Base-by-base conservation (phyloP, 495 filamentous ascomycete species). In the Alectoria sarmentosa region DNA sequence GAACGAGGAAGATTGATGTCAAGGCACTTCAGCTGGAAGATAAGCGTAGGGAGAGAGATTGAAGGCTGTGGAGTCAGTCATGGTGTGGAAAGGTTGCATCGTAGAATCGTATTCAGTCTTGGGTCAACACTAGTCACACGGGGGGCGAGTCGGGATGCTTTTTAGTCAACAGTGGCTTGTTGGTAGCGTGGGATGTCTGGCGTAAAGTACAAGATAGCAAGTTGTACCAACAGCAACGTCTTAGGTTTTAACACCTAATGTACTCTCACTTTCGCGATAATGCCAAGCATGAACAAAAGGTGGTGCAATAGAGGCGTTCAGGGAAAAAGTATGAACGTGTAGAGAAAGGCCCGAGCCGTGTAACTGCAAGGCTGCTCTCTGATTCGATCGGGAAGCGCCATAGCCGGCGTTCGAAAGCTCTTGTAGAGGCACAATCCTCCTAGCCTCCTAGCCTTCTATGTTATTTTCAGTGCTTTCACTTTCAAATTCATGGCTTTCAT, bases 341-440 rank as follows among this genome's bases (percentile, higher is more conserved):
- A 10, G 36, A 37, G 36, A 4, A 37, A 37, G 36, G 36, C 5
- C 36, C 36, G 36, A 37, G 5, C 36, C 36, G 36, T 37, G 36
- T 37, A n/a, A n/a, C n/a, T n/a, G n/a, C n/a, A n/a, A n/a, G n/a
- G n/a, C n/a, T n/a, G 36, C 10, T 37, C 10, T 37, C 36, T 37
- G 36, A 64, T 62, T 67, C 0, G 61, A 62, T 11, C 66, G 67
- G n/a, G 48, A 37, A 37, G 5, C 36, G 36, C 36, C 4, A 10
- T 37, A 37, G 36, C 36, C 36, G 36, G 10, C 36, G 10, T 4
- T 10, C 36, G 36, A 37, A 10, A 37, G 36, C 36, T 37, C 10
- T 10, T 37, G 5, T 37, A 10, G 36, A 37, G 36, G 36, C 36
- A 5, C 36, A 10, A 37, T 37, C 36, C 10, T 37, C 10, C 36